Conservation (phyloP, 305 asterid genomes). For the Petunia hybrid region DNA sequence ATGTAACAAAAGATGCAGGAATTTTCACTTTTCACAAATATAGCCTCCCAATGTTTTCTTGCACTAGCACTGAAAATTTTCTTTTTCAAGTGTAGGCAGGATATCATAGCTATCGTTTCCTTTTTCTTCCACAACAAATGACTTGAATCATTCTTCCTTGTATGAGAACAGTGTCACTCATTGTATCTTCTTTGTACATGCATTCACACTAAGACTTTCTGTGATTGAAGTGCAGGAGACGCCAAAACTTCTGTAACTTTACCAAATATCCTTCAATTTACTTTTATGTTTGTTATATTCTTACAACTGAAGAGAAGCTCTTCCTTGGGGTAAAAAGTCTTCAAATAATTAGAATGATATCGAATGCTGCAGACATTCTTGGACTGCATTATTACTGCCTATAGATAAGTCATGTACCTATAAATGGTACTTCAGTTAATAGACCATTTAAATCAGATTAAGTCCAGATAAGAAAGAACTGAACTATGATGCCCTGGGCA, state of each 20-base stretch:
- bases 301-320: not conserved
- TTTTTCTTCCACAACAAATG: not conserved
- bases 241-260: not conserved
- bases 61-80: not conserved
- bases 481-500: too few species aligned
- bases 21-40: too few species aligned
- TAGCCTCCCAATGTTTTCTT: not conserved
- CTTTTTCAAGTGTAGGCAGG: not conserved
- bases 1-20: too few species aligned
- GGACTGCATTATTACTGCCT: too few species aligned
- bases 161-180: not conserved
- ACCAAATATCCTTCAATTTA: not conserved
- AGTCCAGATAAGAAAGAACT: too few species aligned
- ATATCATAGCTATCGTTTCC: not conserved
- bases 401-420: too few species aligned
- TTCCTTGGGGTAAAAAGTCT: not conserved
- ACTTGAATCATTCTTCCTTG: not conserved
- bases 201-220: not conserved
- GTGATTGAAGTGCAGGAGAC: slow-evolving; percentile 7
- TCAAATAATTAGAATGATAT: not conserved
- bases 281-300: not conserved
- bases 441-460: too few species aligned
- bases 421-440: too few species aligned
- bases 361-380: too few species aligned
- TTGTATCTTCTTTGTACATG: not conserved